Evolutionary conservation across 2,329 filamentous ascomycete species (phyloP).

Genomic region (Microsporum canis): DNA sequence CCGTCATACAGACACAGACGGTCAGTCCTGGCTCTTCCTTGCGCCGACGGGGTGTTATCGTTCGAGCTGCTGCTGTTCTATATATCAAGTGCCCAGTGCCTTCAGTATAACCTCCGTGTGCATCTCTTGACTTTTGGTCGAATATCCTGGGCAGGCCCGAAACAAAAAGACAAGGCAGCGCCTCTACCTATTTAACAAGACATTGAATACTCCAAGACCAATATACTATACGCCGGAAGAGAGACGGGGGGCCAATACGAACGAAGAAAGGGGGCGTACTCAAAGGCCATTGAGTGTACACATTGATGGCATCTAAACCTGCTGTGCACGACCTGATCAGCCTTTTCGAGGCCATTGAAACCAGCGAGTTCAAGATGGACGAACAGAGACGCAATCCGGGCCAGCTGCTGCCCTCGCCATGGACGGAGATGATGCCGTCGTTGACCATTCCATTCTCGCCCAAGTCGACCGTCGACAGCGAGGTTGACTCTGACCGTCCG

Average conservation of each 20-base stretch:
- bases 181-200: not conserved
- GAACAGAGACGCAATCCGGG: constrained; percentile 2
- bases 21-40: not conserved
- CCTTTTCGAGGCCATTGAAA: constrained; percentile 17
- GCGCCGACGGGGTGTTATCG: not conserved
- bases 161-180: not conserved
- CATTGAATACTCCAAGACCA: not conserved
- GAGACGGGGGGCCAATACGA: not conserved
- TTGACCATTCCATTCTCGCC: constrained; percentile 24
- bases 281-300: not conserved
- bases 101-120: constrained; percentile 1
- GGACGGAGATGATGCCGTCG: constrained; percentile 22
- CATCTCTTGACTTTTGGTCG: not conserved
- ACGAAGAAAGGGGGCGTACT: not conserved
- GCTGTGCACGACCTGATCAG: constrained; percentile 15
- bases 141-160: not conserved
- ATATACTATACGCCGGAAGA: not conserved
- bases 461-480: constrained; percentile 15
- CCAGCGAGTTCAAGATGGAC: constrained; percentile 9
- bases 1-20: not conserved
- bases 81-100: not conserved
- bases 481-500: constrained; percentile 16
- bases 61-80: not conserved
- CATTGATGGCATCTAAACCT: constrained; percentile 10
- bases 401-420: constrained; percentile 17